Conservation (phyloP, 805 yeast genomes). For the Schizosaccharomyces osmophilus region DNA sequence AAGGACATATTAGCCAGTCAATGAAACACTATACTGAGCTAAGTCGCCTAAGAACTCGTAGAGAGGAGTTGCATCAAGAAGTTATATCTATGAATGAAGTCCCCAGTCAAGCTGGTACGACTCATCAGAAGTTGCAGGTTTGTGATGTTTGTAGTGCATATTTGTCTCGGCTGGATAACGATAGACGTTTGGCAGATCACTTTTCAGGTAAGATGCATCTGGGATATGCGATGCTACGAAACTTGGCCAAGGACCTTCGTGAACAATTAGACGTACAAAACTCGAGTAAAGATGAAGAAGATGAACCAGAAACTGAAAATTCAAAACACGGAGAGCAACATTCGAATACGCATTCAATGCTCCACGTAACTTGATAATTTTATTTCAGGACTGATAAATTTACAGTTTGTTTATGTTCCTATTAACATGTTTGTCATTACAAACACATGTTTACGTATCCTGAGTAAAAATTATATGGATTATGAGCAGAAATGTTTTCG, state of each 20-base stretch:
- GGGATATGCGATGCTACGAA: constrained; percentile 55
- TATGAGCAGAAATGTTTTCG: too few relatives aligned
- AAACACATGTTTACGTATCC: not conserved
- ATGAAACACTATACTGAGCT: constrained; percentile 10
- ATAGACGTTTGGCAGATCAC: constrained; percentile 70
- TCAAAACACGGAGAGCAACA: too few relatives aligned
- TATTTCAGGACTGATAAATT: too few relatives aligned
- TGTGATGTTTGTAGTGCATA: constrained; percentile 81
- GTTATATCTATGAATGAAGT: constrained; percentile 35
- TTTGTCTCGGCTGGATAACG: constrained; percentile 63
- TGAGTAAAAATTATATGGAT: too few relatives aligned
- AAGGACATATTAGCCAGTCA: constrained; percentile 14
- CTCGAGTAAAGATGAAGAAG: not conserved
- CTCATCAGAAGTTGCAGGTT: constrained; percentile 75
- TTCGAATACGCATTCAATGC: too few relatives aligned
- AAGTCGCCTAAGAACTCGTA: constrained; percentile 21
- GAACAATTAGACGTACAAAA: not conserved
- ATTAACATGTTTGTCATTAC: not conserved
- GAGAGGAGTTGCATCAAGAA: constrained; percentile 30
- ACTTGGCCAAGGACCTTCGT: constrained; percentile 7
- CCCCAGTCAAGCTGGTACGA: constrained; percentile 33
- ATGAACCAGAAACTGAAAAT: not conserved
- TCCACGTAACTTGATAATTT: too few relatives aligned
- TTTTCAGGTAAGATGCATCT: constrained; percentile 64
- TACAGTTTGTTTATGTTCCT: not conserved